These are phyloP conservation scores for Pilatotrama ljubarskyi DNA, from an alignment of 768 basidiomycete genomes.

Conservation along the genomic window DNA sequence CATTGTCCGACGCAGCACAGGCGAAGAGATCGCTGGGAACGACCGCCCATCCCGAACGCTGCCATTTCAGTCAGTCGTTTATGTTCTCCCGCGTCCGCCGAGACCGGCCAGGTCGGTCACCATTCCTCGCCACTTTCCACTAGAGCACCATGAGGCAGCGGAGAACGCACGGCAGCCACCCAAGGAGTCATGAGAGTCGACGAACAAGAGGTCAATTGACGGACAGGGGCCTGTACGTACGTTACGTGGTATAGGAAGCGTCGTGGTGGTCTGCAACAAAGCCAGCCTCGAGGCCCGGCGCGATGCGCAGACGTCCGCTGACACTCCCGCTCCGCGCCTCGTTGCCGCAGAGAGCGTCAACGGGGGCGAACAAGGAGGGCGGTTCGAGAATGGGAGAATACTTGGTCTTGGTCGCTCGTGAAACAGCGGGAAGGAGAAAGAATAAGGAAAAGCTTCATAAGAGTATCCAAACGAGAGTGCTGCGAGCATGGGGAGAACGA, in stretches of 20 bases:
- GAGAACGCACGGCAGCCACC: not conserved
- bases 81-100: not conserved
- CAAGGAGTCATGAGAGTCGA: not conserved
- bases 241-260: not conserved
- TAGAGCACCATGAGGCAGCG: not conserved
- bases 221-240: conserved; percentile 3
- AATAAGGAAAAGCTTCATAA: conserved; percentile 12
- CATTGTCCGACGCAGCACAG: not conserved
- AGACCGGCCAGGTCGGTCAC: not conserved
- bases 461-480: conserved; percentile 25
- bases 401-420: conserved; percentile 11
- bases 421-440: conserved; percentile 3
- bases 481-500: conserved; percentile 14
- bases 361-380: conserved; percentile 6
- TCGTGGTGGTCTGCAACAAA: not conserved
- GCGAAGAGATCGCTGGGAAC: too few species aligned
- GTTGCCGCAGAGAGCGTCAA: not conserved
- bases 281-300: not conserved
- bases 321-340: not conserved
- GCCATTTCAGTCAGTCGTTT: too few species aligned
- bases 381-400: conserved; percentile 13
- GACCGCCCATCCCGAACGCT: not conserved
- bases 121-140: not conserved
- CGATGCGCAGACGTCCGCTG: not conserved
- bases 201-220: conserved; percentile 2